phyloP scores from a whole-genome alignment of 2,329 filamentous ascomycete species.

The Xylariaceae sp. region DNA sequence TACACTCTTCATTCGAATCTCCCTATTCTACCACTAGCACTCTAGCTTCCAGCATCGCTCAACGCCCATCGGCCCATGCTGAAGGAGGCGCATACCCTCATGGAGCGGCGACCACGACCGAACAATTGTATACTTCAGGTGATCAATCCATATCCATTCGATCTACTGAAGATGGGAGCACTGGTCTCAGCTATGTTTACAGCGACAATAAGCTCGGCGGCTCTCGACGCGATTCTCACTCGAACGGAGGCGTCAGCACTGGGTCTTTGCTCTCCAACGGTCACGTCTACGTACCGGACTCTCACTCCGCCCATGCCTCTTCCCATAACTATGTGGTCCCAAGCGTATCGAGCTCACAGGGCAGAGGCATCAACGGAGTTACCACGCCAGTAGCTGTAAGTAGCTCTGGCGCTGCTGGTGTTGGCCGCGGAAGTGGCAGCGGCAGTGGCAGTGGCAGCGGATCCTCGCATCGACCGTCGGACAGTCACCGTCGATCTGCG shows the following conservation, averaged over 20 bases:
- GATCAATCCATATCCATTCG: conserved; percentile 35
- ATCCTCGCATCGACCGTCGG: conserved; percentile 35
- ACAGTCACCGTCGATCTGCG: conserved; percentile 42
- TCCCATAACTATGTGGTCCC: conserved; percentile 34
- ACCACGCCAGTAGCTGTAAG: conserved; percentile 1
- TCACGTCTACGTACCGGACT: conserved; percentile 44
- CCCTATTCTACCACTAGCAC: conserved; percentile 31
- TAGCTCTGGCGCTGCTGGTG: background rate
- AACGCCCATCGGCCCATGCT: conserved; percentile 30
- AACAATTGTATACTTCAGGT: conserved; percentile 31
- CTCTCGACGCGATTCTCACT: conserved; percentile 35
- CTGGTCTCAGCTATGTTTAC: conserved; percentile 39
- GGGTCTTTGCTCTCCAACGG: conserved; percentile 43
- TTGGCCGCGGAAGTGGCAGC: background rate
- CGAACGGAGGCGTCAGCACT: conserved; percentile 32
- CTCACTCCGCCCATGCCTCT: conserved; percentile 32
- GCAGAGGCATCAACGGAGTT: conserved; percentile 27
- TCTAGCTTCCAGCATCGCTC: conserved; percentile 25
- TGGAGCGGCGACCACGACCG: conserved; percentile 16
- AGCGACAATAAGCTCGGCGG: conserved; percentile 36
- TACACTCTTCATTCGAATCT: conserved; percentile 36
- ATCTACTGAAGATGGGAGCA: conserved; percentile 31
- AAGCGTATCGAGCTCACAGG: conserved; percentile 24
- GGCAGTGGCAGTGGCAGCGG: conserved; percentile 26
- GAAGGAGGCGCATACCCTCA: conserved; percentile 29